These are phyloP conservation scores for Ceratobasidium sp. DNA, from an alignment of 1,284 basidiomycete genomes.

Conservation along the genomic window DNA sequence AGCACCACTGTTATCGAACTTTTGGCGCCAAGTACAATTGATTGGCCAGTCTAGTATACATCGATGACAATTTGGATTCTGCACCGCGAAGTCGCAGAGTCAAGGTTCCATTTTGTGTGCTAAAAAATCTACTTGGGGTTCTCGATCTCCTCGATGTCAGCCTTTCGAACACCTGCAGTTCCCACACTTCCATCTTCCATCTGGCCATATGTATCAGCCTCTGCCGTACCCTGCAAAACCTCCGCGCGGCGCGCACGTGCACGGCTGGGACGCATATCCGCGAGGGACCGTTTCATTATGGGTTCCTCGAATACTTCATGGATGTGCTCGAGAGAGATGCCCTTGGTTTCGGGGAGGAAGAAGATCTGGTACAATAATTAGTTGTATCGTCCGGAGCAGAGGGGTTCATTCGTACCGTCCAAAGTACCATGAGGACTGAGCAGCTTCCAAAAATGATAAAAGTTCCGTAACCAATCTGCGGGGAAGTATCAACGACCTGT, in stretches of 20 bases:
- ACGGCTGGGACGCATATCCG: slow-evolving; percentile 48
- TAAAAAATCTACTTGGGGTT: slow-evolving; percentile 3
- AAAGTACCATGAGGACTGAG: slow-evolving; percentile 48
- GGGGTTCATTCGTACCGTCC: slow-evolving; percentile 45
- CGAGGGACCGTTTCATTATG: slow-evolving; percentile 50
- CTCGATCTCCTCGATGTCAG: slow-evolving; percentile 29
- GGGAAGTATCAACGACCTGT: neutral
- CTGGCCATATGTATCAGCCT: slow-evolving; percentile 36
- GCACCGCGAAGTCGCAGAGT: neutral
- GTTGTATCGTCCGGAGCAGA: neutral
- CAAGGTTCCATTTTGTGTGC: neutral
- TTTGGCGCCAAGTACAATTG: neutral
- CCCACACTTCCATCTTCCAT: slow-evolving; percentile 35
- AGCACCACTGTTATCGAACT: too few relatives aligned
- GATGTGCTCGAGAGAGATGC: slow-evolving; percentile 52
- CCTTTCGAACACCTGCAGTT: neutral
- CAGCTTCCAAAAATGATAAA: slow-evolving; percentile 48
- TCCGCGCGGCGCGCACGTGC: slow-evolving; percentile 41
- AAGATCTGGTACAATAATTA: slow-evolving; percentile 44
- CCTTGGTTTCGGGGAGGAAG: slow-evolving; percentile 52
- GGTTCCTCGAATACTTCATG: slow-evolving; percentile 51
- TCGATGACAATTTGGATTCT: neutral
- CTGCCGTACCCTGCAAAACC: slow-evolving; percentile 33
- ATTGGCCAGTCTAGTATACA: neutral
- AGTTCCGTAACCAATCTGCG: slow-evolving; percentile 48